Evolutionary conservation across 106 monocot species (phyloP), one percentile per base, ranked within the genome.

Genomic region (Hemerocallis citrina): DNA sequence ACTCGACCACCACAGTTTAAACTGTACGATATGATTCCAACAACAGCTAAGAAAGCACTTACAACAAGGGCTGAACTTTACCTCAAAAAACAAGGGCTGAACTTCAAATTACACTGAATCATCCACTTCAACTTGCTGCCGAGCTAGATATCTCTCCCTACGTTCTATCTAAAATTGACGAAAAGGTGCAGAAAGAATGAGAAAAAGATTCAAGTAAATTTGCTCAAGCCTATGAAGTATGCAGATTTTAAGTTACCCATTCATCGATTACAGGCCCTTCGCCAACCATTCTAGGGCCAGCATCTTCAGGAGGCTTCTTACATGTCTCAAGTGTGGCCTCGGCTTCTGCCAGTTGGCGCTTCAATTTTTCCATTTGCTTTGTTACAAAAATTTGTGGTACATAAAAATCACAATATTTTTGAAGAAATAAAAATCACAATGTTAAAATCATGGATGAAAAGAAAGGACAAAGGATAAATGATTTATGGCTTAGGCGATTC

Each of bases 261-360:
- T 81, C 81, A 42, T 81, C 81, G 24, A 81, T 81, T 16, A 81
- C 76, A 23, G 75, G 81, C 47, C 81, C 81, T 73, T 81, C 81
- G 13, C 81, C 76, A 19, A 81, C 68, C 41, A 81, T 48, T 17
- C 72, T 56, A 4, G 76, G 76, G 54, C 68, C 81, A 2, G 76
- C n/a, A 35, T 76, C 81, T 57, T 81, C 81, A 20, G 69, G 68
- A 32, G 81, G 76, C 34, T 77, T 81, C 59, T 77, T 81, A 14
- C 81, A 64, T 28, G 81, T 54, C 63, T 81, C 81, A n/a, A 81
- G 76, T 36, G 81, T 72, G 16, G 81, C 76, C 36, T 81, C 81
- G 0, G 81, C 81, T 64, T 76, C 81, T 6, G 81, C 76, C n/a
- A 81, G 61, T 24, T 75, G 72, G 29, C 72, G 72, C 38, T 81